Evolutionary conservation across 257 asterid genomes (phyloP).

Genomic region (Scutellaria barbata): DNA sequence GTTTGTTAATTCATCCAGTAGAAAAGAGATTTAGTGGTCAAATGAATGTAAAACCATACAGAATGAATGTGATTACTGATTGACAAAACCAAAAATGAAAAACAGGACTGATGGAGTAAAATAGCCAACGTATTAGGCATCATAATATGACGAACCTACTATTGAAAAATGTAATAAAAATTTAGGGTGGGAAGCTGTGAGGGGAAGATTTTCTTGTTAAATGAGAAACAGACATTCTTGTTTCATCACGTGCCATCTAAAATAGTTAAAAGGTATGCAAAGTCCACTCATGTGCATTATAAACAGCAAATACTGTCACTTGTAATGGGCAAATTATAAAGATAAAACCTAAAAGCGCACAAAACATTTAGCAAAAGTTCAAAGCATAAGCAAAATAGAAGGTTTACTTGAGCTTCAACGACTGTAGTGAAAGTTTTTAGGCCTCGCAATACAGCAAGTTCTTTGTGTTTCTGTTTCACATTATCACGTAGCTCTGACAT

Average conservation of each 20-base stretch:
- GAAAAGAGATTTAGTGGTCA: background rate
- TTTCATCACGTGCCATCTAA: constrained; percentile 1
- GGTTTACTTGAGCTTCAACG: constrained; percentile 70
- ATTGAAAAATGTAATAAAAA: background rate
- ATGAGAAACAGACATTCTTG: background rate
- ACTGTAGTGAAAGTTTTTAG: constrained; percentile 44
- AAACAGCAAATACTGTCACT: background rate
- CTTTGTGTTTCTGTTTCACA: constrained; percentile 52
- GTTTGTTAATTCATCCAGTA: background rate
- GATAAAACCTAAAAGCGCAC: background rate
- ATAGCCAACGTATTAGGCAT: constrained; percentile 14
- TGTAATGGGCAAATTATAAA: background rate
- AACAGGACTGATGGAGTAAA: background rate
- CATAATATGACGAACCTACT: constrained; percentile 7
- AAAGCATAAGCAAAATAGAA: constrained; percentile 27
- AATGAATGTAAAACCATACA: background rate
- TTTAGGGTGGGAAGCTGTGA: constrained; percentile 16
- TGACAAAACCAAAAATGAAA: background rate
- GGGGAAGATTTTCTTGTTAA: background rate
- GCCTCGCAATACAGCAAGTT: constrained; percentile 51
- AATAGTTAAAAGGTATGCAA: background rate
- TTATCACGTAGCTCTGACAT: constrained; percentile 54
- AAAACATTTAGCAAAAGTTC: constrained; percentile 2
- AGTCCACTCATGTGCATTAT: constrained; percentile 2
- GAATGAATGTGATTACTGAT: constrained; percentile 1